Base-by-base conservation (phyloP, 1,139 yeast species). In the Groenewaldozyma auringiensis region DNA sequence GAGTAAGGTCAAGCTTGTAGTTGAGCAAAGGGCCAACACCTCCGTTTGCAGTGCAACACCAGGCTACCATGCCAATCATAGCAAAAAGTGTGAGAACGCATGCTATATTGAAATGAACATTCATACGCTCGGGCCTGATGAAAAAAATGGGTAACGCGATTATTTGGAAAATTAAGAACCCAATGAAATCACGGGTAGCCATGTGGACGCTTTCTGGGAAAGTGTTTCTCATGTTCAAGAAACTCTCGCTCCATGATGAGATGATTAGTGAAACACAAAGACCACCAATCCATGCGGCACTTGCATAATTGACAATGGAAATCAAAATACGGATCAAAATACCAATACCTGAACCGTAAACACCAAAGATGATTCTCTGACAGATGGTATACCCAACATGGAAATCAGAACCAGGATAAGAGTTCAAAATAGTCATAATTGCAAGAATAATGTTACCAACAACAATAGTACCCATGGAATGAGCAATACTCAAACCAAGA, bases 401-500 rank as follows among this genome's bases (percentile, higher is more conserved):
- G 55, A 59, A 63, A 37, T 52, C 52, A 11, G 62, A 53, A 20
- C 66, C 66, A 16, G 54, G 54, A 49, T 56, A 61, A 16, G 62
- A 60, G 43, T 57, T 57, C 14, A 54, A 42, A 8, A 61, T 46
- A 18, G 58, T 54, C 27, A 53, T 37, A 13, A 44, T 41, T 4
- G 52, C 45, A n/a, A 58, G 46, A 14, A 60, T 42, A 35, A 51
- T 43, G 36, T 58, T 54, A 6, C 54, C 60, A 4, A 66, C 38
- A 17, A 63, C 59, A 16, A 66, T 49, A 2, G 64, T 62, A n/a
- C 68, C 69, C 62, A 66, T 65, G 2, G 67, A 49, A 39, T 64
- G 63, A 18, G 61, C 62, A 32, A 65, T 60, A 37, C 62, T 20
- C 21, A 59, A 49, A n/a, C 64, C 63, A 16, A 58, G 46, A 8